phyloP scores from a whole-genome alignment of 148 eudicot genomes.

The Suaeda aralocaspica region DNA sequence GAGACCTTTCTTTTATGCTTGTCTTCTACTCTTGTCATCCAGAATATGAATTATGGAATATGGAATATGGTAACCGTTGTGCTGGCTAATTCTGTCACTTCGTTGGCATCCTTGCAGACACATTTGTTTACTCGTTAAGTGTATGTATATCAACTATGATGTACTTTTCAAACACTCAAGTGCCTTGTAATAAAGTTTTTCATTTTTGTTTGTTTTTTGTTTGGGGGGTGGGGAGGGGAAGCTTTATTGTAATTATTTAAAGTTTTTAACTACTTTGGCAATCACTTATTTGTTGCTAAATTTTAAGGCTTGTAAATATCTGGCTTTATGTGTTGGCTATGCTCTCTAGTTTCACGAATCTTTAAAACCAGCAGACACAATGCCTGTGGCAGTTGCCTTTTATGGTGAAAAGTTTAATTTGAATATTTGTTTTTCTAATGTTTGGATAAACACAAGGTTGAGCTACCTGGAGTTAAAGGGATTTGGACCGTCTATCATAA shows the following conservation, averaged over 20 bases:
- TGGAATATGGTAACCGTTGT: neutral
- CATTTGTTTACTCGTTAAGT: neutral
- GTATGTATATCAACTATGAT: neutral
- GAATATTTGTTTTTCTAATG: neutral
- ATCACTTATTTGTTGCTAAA: neutral
- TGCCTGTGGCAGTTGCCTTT: neutral
- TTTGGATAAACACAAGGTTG: constrained; percentile 46
- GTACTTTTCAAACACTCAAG: neutral
- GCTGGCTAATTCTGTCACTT: neutral
- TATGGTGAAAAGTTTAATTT: neutral
- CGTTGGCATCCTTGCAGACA: neutral
- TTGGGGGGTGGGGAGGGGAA: too few relatives aligned
- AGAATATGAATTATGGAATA: too few relatives aligned
- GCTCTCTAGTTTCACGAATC: neutral
- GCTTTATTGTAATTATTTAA: too few relatives aligned
- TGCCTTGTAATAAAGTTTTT: too few relatives aligned
- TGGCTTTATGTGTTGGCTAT: neutral
- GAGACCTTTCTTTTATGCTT: neutral
- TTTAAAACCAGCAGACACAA: neutral
- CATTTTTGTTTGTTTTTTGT: too few relatives aligned
- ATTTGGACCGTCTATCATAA: constrained; percentile 99
- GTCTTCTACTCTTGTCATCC: neutral
- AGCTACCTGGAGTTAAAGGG: constrained; percentile 84
- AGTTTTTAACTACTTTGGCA: too few relatives aligned
- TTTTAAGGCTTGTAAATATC: neutral